phyloP scores from a whole-genome alignment of 441 rosid species.

The Bocquillonia castaneifolia region DNA sequence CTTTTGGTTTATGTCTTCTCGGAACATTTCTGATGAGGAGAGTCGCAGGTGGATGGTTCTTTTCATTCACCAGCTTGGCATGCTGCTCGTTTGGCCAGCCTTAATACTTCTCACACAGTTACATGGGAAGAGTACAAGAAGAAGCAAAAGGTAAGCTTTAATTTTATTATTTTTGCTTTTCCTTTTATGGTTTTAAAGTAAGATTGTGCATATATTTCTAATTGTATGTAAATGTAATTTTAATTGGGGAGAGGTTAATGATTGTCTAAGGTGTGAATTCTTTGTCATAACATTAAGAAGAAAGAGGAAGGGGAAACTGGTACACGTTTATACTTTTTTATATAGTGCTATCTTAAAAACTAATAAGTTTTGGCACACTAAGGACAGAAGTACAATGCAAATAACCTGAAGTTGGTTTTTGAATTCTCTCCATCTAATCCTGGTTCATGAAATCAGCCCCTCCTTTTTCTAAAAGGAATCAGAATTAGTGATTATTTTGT shows the following conservation, averaged over 20 bases:
- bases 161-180: slow-evolving; percentile 1
- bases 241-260: background rate
- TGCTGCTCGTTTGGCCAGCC: slow-evolving; percentile 99
- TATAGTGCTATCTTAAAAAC: background rate
- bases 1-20: slow-evolving; percentile 1
- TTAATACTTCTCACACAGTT: slow-evolving; percentile 82
- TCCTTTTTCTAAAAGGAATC: background rate
- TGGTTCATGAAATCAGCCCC: background rate
- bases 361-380: background rate
- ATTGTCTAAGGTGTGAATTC: background rate
- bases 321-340: background rate
- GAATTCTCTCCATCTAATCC: background rate
- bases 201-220: background rate
- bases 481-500: background rate
- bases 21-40: slow-evolving; percentile 84
- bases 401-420: background rate
- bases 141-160: slow-evolving; percentile 73
- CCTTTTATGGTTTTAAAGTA: background rate
- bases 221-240: background rate
- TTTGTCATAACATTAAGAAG: background rate
- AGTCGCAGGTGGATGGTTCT: slow-evolving; percentile 99
- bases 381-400: background rate
- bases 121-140: slow-evolving; percentile 92
- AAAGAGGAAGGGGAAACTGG: background rate
- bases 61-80: slow-evolving; percentile 99